These are phyloP conservation scores for Peziza echinospora DNA, from an alignment of 495 filamentous ascomycete species.

Conservation along the genomic window DNA sequence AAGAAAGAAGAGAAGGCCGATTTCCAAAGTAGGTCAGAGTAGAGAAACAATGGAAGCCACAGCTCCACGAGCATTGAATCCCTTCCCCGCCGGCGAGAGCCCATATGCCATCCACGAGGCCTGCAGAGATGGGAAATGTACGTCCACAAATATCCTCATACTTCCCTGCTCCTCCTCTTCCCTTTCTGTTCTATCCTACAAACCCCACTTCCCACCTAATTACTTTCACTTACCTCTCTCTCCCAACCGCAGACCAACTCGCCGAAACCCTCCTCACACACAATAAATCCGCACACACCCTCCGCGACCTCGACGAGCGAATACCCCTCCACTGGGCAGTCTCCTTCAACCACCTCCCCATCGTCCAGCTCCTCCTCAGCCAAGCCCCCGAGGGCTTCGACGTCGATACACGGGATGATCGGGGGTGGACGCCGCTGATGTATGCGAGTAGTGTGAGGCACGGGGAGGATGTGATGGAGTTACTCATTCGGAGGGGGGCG, in stretches of 20 bases:
- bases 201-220: constrained; percentile 5
- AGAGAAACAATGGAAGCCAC: no score
- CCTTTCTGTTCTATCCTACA: constrained; percentile 10
- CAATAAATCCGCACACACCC: constrained; percentile 11
- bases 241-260: constrained; percentile 2
- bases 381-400: constrained; percentile 49
- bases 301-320: constrained; percentile 71
- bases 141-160: constrained; percentile 6
- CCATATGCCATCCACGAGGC: constrained; percentile 4
- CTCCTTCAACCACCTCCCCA: constrained; percentile 57
- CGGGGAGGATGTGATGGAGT: constrained; percentile 42
- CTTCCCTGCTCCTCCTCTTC: not conserved
- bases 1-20: no score
- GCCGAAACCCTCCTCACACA: not conserved
- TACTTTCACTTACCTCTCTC: constrained; percentile 1
- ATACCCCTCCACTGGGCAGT: constrained; percentile 90
- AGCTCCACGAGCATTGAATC: no score
- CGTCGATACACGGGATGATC: constrained; percentile 64
- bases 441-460: constrained; percentile 62
- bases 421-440: constrained; percentile 89
- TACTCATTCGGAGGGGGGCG: constrained; percentile 59
- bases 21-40: no score
- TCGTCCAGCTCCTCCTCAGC: constrained; percentile 45
- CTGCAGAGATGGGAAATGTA: constrained; percentile 3
- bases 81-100: not conserved